Percentiles rank a stretch among this genome's conserved stretches.
Evolutionary conservation across 148 eudicot species (phyloP).

Genomic region (Selenicereus undatus): DNA sequence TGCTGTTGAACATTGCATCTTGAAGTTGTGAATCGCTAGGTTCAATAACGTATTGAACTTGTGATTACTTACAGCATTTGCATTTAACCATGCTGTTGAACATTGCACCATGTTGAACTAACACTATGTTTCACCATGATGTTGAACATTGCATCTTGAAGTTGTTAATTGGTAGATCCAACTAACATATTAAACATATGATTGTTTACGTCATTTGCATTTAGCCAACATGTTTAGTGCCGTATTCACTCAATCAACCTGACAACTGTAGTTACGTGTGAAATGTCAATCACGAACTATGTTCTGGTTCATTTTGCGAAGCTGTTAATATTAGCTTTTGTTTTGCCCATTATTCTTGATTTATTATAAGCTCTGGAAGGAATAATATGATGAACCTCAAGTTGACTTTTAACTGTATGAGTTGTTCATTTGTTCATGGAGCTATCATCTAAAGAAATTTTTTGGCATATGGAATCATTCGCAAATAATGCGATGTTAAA

Average conservation of each 20-base stretch:
- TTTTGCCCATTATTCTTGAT: background rate
- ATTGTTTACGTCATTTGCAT: background rate
- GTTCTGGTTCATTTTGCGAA: background rate
- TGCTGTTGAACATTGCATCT: no score
- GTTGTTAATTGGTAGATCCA: background rate
- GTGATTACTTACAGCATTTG: background rate
- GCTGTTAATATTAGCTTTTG: background rate
- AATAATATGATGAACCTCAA: background rate
- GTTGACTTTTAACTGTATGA: background rate
- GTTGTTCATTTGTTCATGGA: background rate
- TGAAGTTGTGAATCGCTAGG: no score
- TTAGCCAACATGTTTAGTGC: no score
- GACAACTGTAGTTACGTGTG: background rate
- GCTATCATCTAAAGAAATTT: background rate
- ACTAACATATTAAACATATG: background rate
- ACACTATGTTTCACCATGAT: no score
- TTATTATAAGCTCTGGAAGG: background rate
- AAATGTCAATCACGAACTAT: background rate
- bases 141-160: no score
- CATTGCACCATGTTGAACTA: no score
- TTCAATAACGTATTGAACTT: background rate
- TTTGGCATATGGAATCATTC: background rate
- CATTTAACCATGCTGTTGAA: no score
- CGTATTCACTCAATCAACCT: background rate
- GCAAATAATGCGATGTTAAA: background rate